phyloP scores from a whole-genome alignment of 2,329 filamentous ascomycete genomes.

The Onygenales sp. region DNA sequence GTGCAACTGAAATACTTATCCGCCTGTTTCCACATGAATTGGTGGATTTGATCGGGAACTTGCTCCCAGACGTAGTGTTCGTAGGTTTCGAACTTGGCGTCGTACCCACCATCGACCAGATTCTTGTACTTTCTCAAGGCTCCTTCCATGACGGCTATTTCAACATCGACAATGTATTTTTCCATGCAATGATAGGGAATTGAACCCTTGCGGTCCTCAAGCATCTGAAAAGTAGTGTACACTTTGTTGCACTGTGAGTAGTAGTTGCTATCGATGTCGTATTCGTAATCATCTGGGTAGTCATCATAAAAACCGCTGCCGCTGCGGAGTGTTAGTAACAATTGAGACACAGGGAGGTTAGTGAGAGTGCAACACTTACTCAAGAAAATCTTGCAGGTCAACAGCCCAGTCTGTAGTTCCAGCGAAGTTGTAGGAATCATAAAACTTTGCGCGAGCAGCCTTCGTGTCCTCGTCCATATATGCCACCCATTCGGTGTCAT shows the following conservation, averaged over 20 bases:
- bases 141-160: neutral
- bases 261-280: neutral
- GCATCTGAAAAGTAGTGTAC: neutral
- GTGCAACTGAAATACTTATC: neutral
- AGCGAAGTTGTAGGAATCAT: constrained; percentile 13
- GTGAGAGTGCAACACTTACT: neutral
- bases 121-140: neutral
- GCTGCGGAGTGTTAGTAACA: neutral
- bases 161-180: neutral
- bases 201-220: constrained; percentile 1
- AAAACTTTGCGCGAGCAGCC: constrained; percentile 7
- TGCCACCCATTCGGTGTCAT: constrained; percentile 7
- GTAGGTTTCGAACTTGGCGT: constrained; percentile 1
- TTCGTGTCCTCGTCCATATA: constrained; percentile 15
- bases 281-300: neutral
- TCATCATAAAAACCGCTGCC: neutral
- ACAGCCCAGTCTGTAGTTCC: constrained; percentile 21
- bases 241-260: neutral
- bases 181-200: neutral
- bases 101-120: neutral
- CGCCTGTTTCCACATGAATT: neutral
- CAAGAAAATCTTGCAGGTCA: constrained; percentile 11
- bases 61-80: neutral
- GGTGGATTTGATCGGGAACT: neutral
- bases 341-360: neutral